Percentiles rank a stretch among this genome's conserved stretches.
These are phyloP conservation scores for Gossypium stocksii DNA, from an alignment of 345 rosid species.

Conservation along the genomic window DNA sequence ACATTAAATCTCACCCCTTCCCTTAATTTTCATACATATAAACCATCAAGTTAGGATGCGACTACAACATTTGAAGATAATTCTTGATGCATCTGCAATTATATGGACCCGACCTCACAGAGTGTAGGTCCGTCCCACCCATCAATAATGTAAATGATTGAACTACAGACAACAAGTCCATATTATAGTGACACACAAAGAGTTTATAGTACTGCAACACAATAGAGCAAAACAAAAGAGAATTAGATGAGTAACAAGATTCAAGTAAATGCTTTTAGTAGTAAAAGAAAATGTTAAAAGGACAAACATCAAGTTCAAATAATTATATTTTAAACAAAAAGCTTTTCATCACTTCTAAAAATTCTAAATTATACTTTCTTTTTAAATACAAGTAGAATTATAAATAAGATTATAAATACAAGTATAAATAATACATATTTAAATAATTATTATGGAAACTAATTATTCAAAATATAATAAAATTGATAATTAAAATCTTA, in stretches of 20 bases:
- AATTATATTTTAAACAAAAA: too few species aligned
- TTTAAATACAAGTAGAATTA: too few species aligned
- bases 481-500: too few species aligned
- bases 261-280: not conserved
- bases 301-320: not conserved
- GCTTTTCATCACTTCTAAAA: too few species aligned
- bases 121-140: slow-evolving; percentile 48
- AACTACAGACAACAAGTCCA: slow-evolving; percentile 54
- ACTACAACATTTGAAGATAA: slow-evolving; percentile 15
- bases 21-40: too few species aligned
- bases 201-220: slow-evolving; percentile 49
- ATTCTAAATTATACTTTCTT: too few species aligned
- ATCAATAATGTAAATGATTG: slow-evolving; percentile 55
- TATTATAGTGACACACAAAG: slow-evolving; percentile 50
- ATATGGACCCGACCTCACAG: slow-evolving; percentile 56
- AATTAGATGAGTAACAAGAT: not conserved
- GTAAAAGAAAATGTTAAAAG: not conserved
- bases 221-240: slow-evolving; percentile 5
- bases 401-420: too few species aligned
- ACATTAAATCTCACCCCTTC: too few species aligned
- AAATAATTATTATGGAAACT: too few species aligned
- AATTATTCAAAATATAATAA: too few species aligned
- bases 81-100: slow-evolving; percentile 74
- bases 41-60: too few species aligned
- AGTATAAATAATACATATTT: too few species aligned